Evolutionary conservation across 768 basidiomycete species (phyloP), one percentile per base, ranked within the genome.

Genomic region (Tricholoma furcatifolium): DNA sequence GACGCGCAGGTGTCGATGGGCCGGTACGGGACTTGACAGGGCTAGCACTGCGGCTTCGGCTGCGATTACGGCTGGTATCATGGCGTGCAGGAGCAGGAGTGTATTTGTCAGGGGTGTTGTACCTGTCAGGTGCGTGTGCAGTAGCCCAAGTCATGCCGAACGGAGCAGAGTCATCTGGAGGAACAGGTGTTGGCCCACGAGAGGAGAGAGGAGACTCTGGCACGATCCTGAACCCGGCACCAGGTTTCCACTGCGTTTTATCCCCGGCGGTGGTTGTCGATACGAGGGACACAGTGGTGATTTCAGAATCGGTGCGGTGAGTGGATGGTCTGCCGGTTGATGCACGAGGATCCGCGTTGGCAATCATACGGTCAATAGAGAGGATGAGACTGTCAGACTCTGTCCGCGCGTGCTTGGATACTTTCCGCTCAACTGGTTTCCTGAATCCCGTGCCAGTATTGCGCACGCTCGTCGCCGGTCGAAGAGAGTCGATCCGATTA

Each of bases 161-260:
- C 42, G 50, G 50, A 24, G 51, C 12, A 6, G 50, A 20, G 54
- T 58, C 66, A 49, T 54, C 52, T 43, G 54, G 38, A 7, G 50
- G 53, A 2, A 30, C 41, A 14, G 61, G 58, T 2, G 53, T 55
- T 6, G 53, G 50, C 27, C 42, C 50, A 6, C 50, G 53, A 0
- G 59, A 50, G 5, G 60, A 56, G 6, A 53, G 47, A 0, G 70
- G 64, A 21, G 71, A 69, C 53, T 75, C 75, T 15, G 66, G 59
- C 48, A 77, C 60, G 41, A 78, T 75, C 42, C 76, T 65, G 59
- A 79, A 80, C 2, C 77, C 78, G 17, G 67, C 65, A 2, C 70
- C 69, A 7, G 51, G 50, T 42, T 58, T 58, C 66, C 70, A 65
- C 39, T 66, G 56, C 12, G 64, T 60, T 27, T 61, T 53, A 56